Percentiles rank a stretch among this genome's conserved stretches.
Evolutionary conservation across 2,329 filamentous ascomycete species (phyloP).

Genomic region (Ophiostoma angusticollis): DNA sequence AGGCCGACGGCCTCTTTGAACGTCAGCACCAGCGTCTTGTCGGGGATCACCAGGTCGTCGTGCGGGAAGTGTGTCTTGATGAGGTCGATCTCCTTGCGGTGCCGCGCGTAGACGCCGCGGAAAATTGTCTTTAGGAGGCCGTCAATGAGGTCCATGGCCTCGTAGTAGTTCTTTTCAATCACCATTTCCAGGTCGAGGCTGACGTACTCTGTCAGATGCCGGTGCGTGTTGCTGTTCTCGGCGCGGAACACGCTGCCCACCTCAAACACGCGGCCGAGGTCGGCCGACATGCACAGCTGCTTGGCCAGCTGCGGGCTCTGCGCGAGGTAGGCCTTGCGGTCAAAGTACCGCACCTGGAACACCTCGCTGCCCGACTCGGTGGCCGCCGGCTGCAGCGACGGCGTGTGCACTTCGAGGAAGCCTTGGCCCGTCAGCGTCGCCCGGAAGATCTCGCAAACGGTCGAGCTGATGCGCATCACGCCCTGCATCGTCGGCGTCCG

Average conservation of each 20-base stretch:
- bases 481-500: slow-evolving; percentile 77
- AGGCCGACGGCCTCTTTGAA: slow-evolving; percentile 71
- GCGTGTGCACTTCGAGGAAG: slow-evolving; percentile 89
- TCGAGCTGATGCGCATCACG: slow-evolving; percentile 77
- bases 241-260: slow-evolving; percentile 84
- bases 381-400: slow-evolving; percentile 78
- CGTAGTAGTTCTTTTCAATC: slow-evolving; percentile 79
- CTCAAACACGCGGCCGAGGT: slow-evolving; percentile 83
- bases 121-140: slow-evolving; percentile 63
- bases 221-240: slow-evolving; percentile 90
- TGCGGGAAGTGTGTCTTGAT: slow-evolving; percentile 78
- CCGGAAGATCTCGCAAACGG: slow-evolving; percentile 69
- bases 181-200: slow-evolving; percentile 89
- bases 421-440: slow-evolving; percentile 57
- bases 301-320: slow-evolving; percentile 89
- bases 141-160: slow-evolving; percentile 70
- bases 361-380: slow-evolving; percentile 87
- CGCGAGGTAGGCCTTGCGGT: slow-evolving; percentile 71
- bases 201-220: slow-evolving; percentile 89
- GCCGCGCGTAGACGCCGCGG: slow-evolving; percentile 33
- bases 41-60: slow-evolving; percentile 74
- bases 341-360: slow-evolving; percentile 88
- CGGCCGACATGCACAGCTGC: slow-evolving; percentile 82
- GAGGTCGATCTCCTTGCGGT: slow-evolving; percentile 55
- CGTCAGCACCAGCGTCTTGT: slow-evolving; percentile 68